phyloP scores from a whole-genome alignment of 768 basidiomycete genomes.

The Auricularia auricula-judae region DNA sequence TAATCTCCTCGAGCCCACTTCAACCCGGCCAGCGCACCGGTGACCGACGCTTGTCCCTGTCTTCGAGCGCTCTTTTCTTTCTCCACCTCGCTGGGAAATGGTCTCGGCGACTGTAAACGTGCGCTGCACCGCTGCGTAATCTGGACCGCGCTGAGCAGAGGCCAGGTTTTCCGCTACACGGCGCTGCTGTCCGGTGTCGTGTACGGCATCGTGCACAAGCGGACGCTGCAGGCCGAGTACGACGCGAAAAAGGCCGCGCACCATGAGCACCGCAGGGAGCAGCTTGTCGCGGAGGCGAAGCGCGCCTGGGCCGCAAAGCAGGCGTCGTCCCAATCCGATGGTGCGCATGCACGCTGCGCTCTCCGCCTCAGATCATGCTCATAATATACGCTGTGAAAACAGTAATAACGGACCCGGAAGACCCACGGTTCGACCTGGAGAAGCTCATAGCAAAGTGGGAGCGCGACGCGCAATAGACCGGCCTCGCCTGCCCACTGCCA shows the following conservation, averaged over 20 bases:
- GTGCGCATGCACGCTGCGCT: slow-evolving; percentile 12
- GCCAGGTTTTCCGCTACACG: slow-evolving; percentile 87
- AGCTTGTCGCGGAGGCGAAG: slow-evolving; percentile 76
- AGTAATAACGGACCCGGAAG: slow-evolving; percentile 92
- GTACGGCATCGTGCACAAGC: slow-evolving; percentile 89
- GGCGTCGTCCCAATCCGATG: slow-evolving; percentile 34
- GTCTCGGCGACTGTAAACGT: slow-evolving; percentile 70
- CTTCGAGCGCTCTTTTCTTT: background rate
- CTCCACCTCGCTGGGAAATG: slow-evolving; percentile 27
- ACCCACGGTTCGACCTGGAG: slow-evolving; percentile 94
- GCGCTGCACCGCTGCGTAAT: slow-evolving; percentile 19
- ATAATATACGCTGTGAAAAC: slow-evolving; percentile 2
- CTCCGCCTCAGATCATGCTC: background rate
- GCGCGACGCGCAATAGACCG: slow-evolving; percentile 44
- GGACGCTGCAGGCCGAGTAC: slow-evolving; percentile 74
- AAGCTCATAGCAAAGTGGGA: slow-evolving; percentile 72
- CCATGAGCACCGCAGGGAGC: slow-evolving; percentile 62
- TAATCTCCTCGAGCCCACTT: background rate
- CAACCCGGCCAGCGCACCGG: background rate
- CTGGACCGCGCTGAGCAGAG: background rate
- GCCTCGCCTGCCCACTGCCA: background rate
- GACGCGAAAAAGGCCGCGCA: slow-evolving; percentile 66
- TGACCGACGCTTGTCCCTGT: background rate
- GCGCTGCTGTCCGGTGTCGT: slow-evolving; percentile 77
- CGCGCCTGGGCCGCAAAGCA: slow-evolving; percentile 82